phyloP scores from a whole-genome alignment of 495 filamentous ascomycete genomes.

The Penicillium cinerascens region DNA sequence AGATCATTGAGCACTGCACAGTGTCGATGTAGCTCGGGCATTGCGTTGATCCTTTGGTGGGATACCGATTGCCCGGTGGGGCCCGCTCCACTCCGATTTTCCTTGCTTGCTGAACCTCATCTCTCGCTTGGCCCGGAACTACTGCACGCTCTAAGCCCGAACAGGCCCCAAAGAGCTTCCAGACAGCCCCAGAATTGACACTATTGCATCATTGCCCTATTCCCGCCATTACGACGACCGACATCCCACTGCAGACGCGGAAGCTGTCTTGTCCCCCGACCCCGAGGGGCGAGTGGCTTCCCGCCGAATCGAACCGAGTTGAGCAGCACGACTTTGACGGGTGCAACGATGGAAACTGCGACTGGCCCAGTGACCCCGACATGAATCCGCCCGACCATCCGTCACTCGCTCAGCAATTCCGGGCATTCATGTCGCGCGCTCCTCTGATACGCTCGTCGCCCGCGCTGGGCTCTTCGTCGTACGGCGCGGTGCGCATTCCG shows the following conservation, averaged over 20 bases:
- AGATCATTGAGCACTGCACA: background rate
- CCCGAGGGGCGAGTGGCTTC: slow-evolving; percentile 24
- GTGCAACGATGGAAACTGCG: slow-evolving; percentile 14
- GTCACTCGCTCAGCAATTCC: slow-evolving; percentile 18
- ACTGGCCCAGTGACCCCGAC: slow-evolving; percentile 10
- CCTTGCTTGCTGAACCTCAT: background rate
- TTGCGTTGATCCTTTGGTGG: background rate
- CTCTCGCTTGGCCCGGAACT: background rate
- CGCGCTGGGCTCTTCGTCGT: slow-evolving; percentile 53
- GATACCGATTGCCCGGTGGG: background rate
- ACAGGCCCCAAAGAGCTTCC: background rate
- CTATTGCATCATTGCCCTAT: background rate
- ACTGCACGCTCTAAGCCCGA: slow-evolving; percentile 18
- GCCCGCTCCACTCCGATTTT: background rate
- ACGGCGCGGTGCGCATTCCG: slow-evolving; percentile 50
- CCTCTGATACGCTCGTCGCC: slow-evolving; percentile 57
- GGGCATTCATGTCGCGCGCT: slow-evolving; percentile 50
- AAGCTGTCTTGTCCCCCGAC: slow-evolving; percentile 25
- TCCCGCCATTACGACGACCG: slow-evolving; percentile 12
- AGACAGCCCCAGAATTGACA: background rate
- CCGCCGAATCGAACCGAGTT: slow-evolving; percentile 18
- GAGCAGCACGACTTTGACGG: background rate
- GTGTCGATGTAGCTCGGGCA: background rate
- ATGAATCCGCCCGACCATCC: slow-evolving; percentile 10
- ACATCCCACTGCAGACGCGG: slow-evolving; percentile 27